Conservation (phyloP, 768 basidiomycete genomes). For the Scleroderma citrinum region DNA sequence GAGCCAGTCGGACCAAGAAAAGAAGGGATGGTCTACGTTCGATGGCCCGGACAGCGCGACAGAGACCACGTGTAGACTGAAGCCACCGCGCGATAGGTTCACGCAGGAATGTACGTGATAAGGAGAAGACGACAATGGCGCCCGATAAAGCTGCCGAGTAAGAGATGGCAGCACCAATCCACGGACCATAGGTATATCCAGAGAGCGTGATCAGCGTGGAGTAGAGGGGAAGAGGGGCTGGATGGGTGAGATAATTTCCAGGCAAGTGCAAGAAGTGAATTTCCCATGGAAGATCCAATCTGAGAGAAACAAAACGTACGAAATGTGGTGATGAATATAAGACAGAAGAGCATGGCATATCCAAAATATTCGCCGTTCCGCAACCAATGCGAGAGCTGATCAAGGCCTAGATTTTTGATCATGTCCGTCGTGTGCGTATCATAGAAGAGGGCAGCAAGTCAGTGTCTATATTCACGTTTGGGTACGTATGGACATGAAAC, state of each 20-base stretch:
- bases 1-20: slow-evolving; percentile 89
- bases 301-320: slow-evolving; percentile 46
- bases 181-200: slow-evolving; percentile 85
- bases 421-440: background rate
- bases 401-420: slow-evolving; percentile 51
- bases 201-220: slow-evolving; percentile 90
- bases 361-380: slow-evolving; percentile 68
- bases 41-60: slow-evolving; percentile 79
- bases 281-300: slow-evolving; percentile 1
- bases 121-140: slow-evolving; percentile 74
- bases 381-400: slow-evolving; percentile 74
- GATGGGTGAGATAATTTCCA: slow-evolving; percentile 6
- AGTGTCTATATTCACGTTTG: slow-evolving; percentile 1
- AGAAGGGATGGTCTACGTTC: slow-evolving; percentile 83
- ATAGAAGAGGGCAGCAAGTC: slow-evolving; percentile 8
- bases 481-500: background rate
- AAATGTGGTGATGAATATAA: slow-evolving; percentile 84
- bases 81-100: slow-evolving; percentile 69
- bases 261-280: slow-evolving; percentile 11
- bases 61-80: slow-evolving; percentile 61
- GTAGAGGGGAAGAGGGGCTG: slow-evolving; percentile 88
- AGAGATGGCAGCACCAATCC: slow-evolving; percentile 79
- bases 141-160: slow-evolving; percentile 83
- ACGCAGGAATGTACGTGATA: slow-evolving; percentile 72
- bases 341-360: slow-evolving; percentile 69